A percentile compares a stretch with the other conserved stretches of the same genome.
Evolutionary conservation across 148 eudicot genomes (phyloP).

Genomic region (Amaranthus palmeri): DNA sequence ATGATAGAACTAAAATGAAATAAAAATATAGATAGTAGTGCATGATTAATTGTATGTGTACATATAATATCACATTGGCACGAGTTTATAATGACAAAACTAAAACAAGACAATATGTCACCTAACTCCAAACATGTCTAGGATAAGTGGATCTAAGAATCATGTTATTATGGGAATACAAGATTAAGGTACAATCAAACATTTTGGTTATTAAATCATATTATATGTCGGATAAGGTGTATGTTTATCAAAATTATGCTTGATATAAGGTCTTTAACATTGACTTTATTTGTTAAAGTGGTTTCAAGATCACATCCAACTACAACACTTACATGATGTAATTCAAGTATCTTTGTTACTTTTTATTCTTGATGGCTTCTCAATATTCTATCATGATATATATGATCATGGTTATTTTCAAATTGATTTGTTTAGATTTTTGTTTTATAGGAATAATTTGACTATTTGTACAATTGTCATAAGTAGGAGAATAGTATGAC

Average conservation of each 20-base stretch:
- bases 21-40: not conserved
- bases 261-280: not conserved
- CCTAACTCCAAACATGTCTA: conserved; percentile 21
- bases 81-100: conserved; percentile 10
- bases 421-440: not conserved
- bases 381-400: not conserved
- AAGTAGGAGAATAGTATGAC: too few relatives aligned
- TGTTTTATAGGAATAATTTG: not conserved
- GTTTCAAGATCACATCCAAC: not conserved
- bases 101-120: conserved; percentile 16
- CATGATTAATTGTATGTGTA: conserved; percentile 18
- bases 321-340: not conserved
- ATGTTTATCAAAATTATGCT: not conserved
- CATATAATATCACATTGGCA: conserved; percentile 10
- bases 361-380: not conserved
- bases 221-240: conserved; percentile 13
- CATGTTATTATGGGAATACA: not conserved
- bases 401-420: too few relatives aligned
- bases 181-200: not conserved
- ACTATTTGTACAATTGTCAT: not conserved
- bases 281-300: not conserved
- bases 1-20: too few relatives aligned
- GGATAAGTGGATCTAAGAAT: not conserved
- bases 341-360: not conserved
- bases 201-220: conserved; percentile 1